Evolutionary conservation across 2,329 filamentous ascomycete genomes (phyloP).

Genomic region (Capronia americana): DNA sequence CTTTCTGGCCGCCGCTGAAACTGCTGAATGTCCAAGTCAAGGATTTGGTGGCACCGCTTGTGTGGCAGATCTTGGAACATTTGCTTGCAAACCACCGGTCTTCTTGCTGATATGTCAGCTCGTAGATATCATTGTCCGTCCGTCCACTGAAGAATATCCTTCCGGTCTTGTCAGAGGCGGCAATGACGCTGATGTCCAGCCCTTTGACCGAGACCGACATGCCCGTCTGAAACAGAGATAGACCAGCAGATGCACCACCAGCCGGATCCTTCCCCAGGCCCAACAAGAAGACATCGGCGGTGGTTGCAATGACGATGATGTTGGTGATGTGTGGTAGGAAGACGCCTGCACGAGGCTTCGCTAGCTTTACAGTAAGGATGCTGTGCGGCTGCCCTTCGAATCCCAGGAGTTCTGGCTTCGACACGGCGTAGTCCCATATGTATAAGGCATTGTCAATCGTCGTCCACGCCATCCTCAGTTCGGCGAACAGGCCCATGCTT

Average conservation of each 20-base stretch:
- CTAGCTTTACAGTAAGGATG: slow-evolving; percentile 89
- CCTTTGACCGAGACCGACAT: slow-evolving; percentile 81
- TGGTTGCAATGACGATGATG: slow-evolving; percentile 86
- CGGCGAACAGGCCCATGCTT: slow-evolving; percentile 93
- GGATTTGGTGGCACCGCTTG: slow-evolving; percentile 69
- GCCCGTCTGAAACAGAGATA: slow-evolving; percentile 85
- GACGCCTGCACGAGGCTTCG: slow-evolving; percentile 82
- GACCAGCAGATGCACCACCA: slow-evolving; percentile 66
- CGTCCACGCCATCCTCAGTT: slow-evolving; percentile 94
- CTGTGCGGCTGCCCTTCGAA: slow-evolving; percentile 88
- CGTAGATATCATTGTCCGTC: slow-evolving; percentile 84
- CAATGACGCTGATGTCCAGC: slow-evolving; percentile 77
- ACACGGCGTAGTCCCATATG: slow-evolving; percentile 94
- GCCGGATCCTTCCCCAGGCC: slow-evolving; percentile 71
- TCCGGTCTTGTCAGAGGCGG: slow-evolving; percentile 76
- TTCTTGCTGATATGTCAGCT: slow-evolving; percentile 95
- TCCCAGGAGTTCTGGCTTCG: slow-evolving; percentile 88
- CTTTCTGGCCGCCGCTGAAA: slow-evolving; percentile 40
- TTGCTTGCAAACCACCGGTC: slow-evolving; percentile 94
- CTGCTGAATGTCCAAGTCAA: slow-evolving; percentile 53
- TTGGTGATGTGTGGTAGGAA: slow-evolving; percentile 87
- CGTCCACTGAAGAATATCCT: slow-evolving; percentile 91
- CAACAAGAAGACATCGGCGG: slow-evolving; percentile 82
- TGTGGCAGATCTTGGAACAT: slow-evolving; percentile 89
- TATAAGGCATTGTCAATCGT: slow-evolving; percentile 95